These are phyloP conservation scores for Gossypium arboreum DNA, from an alignment of 345 rosid species.

Conservation along the genomic window DNA sequence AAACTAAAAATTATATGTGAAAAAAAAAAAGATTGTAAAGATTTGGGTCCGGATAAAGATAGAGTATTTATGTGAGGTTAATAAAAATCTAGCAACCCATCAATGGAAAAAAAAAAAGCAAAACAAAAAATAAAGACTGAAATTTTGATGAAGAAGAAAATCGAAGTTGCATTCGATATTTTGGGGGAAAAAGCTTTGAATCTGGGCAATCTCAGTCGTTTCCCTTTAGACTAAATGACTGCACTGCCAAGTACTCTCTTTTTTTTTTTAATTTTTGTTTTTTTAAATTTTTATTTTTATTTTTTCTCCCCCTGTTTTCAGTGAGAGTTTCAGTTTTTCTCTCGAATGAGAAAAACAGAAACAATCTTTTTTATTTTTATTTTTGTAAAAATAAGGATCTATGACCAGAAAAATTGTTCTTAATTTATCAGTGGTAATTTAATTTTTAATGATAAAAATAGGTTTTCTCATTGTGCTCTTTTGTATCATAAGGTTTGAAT, in stretches of 20 bases:
- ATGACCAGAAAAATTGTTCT: neutral
- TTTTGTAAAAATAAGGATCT: neutral
- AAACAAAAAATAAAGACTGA: neutral
- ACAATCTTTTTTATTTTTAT: no score
- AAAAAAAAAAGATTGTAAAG: neutral
- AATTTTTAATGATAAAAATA: neutral
- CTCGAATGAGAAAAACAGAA: neutral
- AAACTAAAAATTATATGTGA: neutral
- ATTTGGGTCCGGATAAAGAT: conserved; percentile 1
- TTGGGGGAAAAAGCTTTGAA: conserved; percentile 2
- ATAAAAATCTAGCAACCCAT: conserved; percentile 28
- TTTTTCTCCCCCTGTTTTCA: neutral
- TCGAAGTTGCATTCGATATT: conserved; percentile 20
- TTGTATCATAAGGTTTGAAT: no score
- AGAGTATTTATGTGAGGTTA: conserved; percentile 26
- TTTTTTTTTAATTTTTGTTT: neutral
- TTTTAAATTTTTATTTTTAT: neutral
- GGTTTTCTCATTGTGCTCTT: no score
- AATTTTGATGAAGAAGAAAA: neutral
- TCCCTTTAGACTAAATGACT: neutral
- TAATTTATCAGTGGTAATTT: neutral
- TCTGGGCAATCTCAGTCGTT: neutral
- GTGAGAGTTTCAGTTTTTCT: neutral
- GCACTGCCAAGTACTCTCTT: neutral
- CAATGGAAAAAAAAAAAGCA: neutral